Conservation (phyloP, 176 grass and related monocot genomes). For the Thinopyrum elongatum region DNA sequence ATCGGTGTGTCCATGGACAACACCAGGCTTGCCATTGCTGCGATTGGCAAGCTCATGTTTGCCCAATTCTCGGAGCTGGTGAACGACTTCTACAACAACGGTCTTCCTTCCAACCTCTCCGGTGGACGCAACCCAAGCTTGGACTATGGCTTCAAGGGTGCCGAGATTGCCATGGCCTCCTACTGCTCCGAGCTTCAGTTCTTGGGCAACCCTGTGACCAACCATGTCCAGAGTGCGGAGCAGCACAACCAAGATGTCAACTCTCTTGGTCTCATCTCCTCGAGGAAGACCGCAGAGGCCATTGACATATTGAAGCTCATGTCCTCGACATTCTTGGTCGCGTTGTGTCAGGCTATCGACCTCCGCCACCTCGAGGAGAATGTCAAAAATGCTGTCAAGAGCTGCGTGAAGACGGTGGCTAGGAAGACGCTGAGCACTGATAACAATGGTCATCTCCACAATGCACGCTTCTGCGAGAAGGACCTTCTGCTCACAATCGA, state of each 20-base stretch:
- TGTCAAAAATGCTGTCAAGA: slow-evolving; percentile 59
- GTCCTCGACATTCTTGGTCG: slow-evolving; percentile 83
- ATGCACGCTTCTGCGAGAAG: slow-evolving; percentile 67
- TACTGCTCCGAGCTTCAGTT: slow-evolving; percentile 97
- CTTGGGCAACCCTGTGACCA: slow-evolving; percentile 81
- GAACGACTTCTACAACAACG: slow-evolving; percentile 90
- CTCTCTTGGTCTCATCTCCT: slow-evolving; percentile 84
- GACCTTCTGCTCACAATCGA: slow-evolving; percentile 60
- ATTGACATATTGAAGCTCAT: slow-evolving; percentile 86
- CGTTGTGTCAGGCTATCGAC: slow-evolving; percentile 70
- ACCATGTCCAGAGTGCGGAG: slow-evolving; percentile 94
- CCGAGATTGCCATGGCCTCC: slow-evolving; percentile 87
- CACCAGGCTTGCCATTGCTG: slow-evolving; percentile 62
- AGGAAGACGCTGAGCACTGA: slow-evolving; percentile 54
- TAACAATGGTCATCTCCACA: slow-evolving; percentile 42
- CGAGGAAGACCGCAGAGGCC: slow-evolving; percentile 80
- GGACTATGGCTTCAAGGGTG: slow-evolving; percentile 94
- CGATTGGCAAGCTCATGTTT: slow-evolving; percentile 73
- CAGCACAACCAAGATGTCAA: slow-evolving; percentile 96
- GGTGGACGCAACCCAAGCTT: slow-evolving; percentile 86
- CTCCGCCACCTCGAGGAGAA: slow-evolving; percentile 84
- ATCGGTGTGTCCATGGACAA: slow-evolving; percentile 96
- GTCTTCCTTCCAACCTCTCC: slow-evolving; percentile 78
- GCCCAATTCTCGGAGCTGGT: slow-evolving; percentile 91
- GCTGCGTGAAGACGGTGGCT: slow-evolving; percentile 42